A percentile compares a stretch with the other conserved stretches of the same genome.
phyloP scores from a whole-genome alignment of 345 rosid species.

The Sisymbrium irio region DNA sequence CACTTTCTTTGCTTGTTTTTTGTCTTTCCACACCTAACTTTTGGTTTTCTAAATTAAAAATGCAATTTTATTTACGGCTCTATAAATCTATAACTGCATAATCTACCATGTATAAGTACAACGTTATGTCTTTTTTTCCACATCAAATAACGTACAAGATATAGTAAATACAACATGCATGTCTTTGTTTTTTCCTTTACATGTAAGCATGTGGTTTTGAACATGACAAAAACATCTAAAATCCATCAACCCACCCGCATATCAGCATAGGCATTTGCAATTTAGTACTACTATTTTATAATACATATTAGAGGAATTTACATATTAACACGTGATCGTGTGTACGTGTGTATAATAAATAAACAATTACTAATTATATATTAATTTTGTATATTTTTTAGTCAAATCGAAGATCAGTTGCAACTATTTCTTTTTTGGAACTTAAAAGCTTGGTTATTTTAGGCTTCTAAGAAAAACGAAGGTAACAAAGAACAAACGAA shows the following conservation, averaged over 20 bases:
- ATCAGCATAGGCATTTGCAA: not conserved
- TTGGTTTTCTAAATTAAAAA: not conserved
- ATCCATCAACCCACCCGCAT: not conserved
- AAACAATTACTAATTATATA: too few species aligned
- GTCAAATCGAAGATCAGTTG: too few species aligned
- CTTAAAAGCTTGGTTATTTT: not conserved
- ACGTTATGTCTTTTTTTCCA: not conserved
- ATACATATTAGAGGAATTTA: too few species aligned
- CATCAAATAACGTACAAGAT: not conserved
- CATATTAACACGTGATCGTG: not conserved
- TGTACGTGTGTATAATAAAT: not conserved
- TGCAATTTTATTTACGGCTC: constrained; percentile 8
- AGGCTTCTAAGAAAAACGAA: not conserved
- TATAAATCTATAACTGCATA: constrained; percentile 23
- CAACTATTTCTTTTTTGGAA: too few species aligned
- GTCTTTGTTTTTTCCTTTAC: not conserved
- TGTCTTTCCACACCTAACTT: constrained; percentile 34
- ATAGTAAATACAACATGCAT: constrained; percentile 2
- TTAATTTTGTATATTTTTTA: too few species aligned
- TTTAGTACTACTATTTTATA: not conserved
- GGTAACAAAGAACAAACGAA: not conserved
- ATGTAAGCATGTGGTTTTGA: not conserved
- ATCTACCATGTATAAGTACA: not conserved
- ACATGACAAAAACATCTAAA: constrained; percentile 4
- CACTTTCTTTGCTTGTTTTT: constrained; percentile 28